These are phyloP conservation scores for Brassica napus DNA, from an alignment of 345 rosid genomes.

Conservation along the genomic window Da-Ae NC_063434.1:1556001-1556500, in stretches of 20 bases:
- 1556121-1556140: neutral
- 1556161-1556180: conserved; percentile 31
- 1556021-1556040: too few species aligned
- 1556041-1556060: too few species aligned
- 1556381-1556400: conserved; percentile 44
- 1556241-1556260: conserved; percentile 17
- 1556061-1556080: neutral
- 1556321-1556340: conserved; percentile 41
- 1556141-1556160: conserved; percentile 9
- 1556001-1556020: too few species aligned
- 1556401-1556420: conserved; percentile 65
- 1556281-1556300: conserved; percentile 1
- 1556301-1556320: conserved; percentile 15
- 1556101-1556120: neutral
- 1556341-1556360: conserved; percentile 46
- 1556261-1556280: neutral
- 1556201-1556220: neutral
- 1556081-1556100: neutral
- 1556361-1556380: conserved; percentile 47
- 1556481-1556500: conserved; percentile 39
- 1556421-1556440: conserved; percentile 46
- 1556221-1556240: conserved; percentile 6
- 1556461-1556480: conserved; percentile 39
- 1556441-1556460: conserved; percentile 35
- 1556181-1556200: conserved; percentile 2